Base-by-base conservation (phyloP, 78 protist species). In the Dictyostelium firmibasis region DNA sequence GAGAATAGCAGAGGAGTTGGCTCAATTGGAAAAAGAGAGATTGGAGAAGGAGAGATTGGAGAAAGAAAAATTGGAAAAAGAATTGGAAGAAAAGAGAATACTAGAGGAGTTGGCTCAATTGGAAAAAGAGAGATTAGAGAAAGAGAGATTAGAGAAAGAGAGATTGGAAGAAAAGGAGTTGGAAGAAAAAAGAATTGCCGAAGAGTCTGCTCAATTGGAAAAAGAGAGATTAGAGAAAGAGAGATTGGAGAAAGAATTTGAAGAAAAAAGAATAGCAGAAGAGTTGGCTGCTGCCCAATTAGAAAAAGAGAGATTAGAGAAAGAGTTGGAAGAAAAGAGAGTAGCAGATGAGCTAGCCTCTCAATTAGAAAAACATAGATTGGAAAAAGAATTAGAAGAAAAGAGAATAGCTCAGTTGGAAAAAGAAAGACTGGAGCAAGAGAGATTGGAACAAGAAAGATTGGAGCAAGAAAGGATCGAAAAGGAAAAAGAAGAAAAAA, bases 381-480 rank as follows among this genome's bases (percentile, higher is more conserved):
- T n/a, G n/a, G n/a, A n/a, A n/a, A n/a, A n/a, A n/a, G n/a, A n/a
- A n/a, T n/a, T n/a, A n/a, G n/a, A n/a, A n/a, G n/a, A n/a, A n/a
- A n/a, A n/a, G n/a, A n/a, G n/a, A n/a, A n/a, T n/a, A n/a, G 88
- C 29, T 6, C 10, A 83, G 67, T 43, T 57, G 53, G 89, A 62
- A 27, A 31, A 36, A 67, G n/a, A n/a, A n/a, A n/a, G n/a, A n/a
- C n/a, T n/a, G n/a, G n/a, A n/a, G n/a, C n/a, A n/a, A n/a, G 89
- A 38, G 27, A 84, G 77, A 44, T 10, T 53, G 25, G 75, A n/a
- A n/a, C n/a, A n/a, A n/a, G n/a, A n/a, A n/a, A n/a, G n/a, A n/a
- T n/a, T n/a, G n/a, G n/a, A n/a, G n/a, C n/a, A n/a, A n/a, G n/a
- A n/a, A n/a, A n/a, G n/a, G n/a, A n/a, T n/a, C n/a, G n/a, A 29